These are phyloP conservation scores for Amoebophrya sp. DNA, from an alignment of 169 alveolate species.

Conservation along the genomic window DNA sequence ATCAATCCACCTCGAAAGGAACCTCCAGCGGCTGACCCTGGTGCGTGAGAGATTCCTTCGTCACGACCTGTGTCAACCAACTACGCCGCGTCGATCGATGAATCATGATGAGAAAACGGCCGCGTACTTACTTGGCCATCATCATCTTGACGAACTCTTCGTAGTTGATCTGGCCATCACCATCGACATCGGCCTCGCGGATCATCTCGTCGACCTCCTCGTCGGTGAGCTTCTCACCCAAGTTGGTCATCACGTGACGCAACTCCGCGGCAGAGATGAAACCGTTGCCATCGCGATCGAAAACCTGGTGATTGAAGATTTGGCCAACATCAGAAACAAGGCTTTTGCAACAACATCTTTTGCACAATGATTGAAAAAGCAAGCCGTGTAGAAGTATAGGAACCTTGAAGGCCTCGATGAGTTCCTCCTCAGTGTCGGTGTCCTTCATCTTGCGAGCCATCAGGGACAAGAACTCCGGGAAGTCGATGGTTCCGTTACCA, in stretches of 20 bases:
- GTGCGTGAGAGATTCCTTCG: too few relatives aligned
- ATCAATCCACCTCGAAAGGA: too few relatives aligned
- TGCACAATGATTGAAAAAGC: too few relatives aligned
- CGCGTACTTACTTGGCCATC: constrained; percentile 73
- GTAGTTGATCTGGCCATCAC: constrained; percentile 96
- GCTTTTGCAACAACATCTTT: neutral
- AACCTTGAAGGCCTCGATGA: constrained; percentile 93
- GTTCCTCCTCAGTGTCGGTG: constrained; percentile 97
- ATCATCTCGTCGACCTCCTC: constrained; percentile 99
- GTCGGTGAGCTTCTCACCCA: constrained; percentile 93
- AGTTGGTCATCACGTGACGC: constrained; percentile 93
- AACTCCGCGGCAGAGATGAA: constrained; percentile 94
- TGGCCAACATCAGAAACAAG: too few relatives aligned
- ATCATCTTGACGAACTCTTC: constrained; percentile 93
- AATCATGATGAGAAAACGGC: too few relatives aligned
- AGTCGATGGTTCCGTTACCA: constrained; percentile 90
- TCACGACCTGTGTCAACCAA: too few relatives aligned
- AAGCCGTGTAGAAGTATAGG: neutral
- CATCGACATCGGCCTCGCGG: constrained; percentile 95
- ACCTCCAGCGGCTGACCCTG: too few relatives aligned
- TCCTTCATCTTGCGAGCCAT: constrained; percentile 99
- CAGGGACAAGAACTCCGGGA: constrained; percentile 95
- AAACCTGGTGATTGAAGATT: too few relatives aligned
- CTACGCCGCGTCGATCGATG: too few relatives aligned
- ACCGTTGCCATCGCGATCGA: constrained; percentile 93